Evolutionary conservation across 1,284 basidiomycete species (phyloP).

Genomic region (Tilletia setariae): DNA sequence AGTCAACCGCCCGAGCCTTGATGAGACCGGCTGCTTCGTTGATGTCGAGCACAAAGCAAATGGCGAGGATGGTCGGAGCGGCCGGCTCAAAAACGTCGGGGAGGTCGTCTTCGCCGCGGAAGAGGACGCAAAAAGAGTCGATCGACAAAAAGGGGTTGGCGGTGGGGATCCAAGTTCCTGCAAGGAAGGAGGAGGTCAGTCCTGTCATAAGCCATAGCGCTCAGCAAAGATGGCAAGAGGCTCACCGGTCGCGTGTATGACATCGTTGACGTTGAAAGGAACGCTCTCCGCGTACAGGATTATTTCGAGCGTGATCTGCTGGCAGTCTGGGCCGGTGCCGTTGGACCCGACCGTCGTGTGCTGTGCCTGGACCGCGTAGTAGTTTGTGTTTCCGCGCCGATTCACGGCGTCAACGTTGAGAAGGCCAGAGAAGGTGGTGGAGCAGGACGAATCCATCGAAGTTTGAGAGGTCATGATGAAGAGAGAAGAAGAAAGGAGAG

Average conservation of each 20-base stretch:
- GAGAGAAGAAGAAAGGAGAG: background rate
- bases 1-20: too few species aligned
- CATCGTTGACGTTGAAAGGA: background rate
- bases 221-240: background rate
- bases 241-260: background rate
- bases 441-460: background rate
- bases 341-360: too few species aligned
- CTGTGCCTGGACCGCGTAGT: background rate
- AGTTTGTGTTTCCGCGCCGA: background rate
- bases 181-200: too few species aligned
- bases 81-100: too few species aligned
- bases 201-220: background rate
- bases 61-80: too few species aligned
- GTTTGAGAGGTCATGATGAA: background rate
- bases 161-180: too few species aligned
- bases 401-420: background rate
- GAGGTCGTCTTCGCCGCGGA: too few species aligned
- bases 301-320: background rate
- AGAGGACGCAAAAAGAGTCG: too few species aligned
- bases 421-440: background rate
- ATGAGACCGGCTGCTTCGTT: too few species aligned
- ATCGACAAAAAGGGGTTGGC: too few species aligned
- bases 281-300: background rate
- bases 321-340: background rate
- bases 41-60: too few species aligned